Conservation (phyloP, 2,329 filamentous ascomycete species). For the Eutypella sp. region DNA sequence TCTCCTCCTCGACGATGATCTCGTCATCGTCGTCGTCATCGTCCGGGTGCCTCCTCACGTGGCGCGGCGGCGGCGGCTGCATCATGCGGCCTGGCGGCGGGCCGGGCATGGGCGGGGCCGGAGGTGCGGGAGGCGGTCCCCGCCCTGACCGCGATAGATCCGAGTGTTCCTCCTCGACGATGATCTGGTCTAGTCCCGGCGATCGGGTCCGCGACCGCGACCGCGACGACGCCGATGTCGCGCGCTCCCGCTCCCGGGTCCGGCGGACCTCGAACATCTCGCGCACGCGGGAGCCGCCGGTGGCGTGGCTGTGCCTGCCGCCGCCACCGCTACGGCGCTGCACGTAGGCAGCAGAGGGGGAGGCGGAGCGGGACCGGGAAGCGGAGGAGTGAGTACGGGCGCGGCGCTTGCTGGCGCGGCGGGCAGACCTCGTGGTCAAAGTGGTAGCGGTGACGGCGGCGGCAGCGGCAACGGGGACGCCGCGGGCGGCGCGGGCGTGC, state of each 20-base stretch:
- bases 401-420: slow-evolving; percentile 3
- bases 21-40: slow-evolving; percentile 29
- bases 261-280: not conserved
- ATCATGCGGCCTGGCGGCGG: not conserved
- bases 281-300: not conserved
- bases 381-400: slow-evolving; percentile 7
- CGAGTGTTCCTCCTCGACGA: slow-evolving; percentile 24
- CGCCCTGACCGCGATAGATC: slow-evolving; percentile 4
- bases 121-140: slow-evolving; percentile 5
- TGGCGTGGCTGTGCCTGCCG: slow-evolving; percentile 1
- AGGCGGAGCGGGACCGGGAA: slow-evolving; percentile 5
- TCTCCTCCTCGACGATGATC: slow-evolving; percentile 33
- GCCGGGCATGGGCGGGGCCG: slow-evolving; percentile 4
- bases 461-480: too few species aligned
- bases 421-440: not conserved
- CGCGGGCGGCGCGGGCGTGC: too few species aligned
- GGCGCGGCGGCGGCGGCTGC: slow-evolving; percentile 5
- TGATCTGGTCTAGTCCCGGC: slow-evolving; percentile 18
- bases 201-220: not conserved
- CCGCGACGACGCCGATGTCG: not conserved
- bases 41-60: slow-evolving; percentile 20
- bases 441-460: slow-evolving; percentile 4
- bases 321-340: slow-evolving; percentile 3
- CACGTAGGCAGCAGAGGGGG: too few species aligned
- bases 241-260: not conserved